Base-by-base conservation (phyloP, 23 red algal species). In the Gracilaria gracilis region DNA sequence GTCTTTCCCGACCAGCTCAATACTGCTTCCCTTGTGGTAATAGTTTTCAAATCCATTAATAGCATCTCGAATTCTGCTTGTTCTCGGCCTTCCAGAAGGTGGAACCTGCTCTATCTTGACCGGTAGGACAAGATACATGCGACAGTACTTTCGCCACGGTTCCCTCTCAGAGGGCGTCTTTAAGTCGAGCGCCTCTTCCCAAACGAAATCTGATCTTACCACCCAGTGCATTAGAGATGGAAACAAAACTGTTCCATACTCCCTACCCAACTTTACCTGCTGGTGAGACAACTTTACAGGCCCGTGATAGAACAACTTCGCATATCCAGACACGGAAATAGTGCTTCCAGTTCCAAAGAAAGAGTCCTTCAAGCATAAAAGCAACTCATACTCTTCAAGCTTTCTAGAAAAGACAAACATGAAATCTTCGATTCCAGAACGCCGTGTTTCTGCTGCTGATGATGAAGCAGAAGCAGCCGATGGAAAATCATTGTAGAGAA, bases 361-460 rank as follows among this genome's bases (percentile, higher is more conserved):
- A 35, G 58, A 33, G 9, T 80, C 87, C 67, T 39, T 51, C 24
- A 90, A 36, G 31, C 53, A 79, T 12, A 82, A 31, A 25, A 78
- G 44, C 24, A 42, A 48, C 15, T 92, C 89, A 42, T 77, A 23
- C 0, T 75, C 14, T 27, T 14, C 20, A 62, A 92, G 80, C 49
- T 75, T 84, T 61, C 61, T 27, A 74, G 78, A 83, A 55, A 92
- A 84, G 3, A 92, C 38, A 44, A 92, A 77, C 24, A 92, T 29
- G 67, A 92, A 84, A 50, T 92, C 89, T 59, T 84, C 80, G 47
- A 92, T 46, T 7, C 89, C 89, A 32, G 33, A 21, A 44, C 71
- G 57, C 23, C 59, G 42, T 47, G 39, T 25, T 57, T 34, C 25
- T 73, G 28, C 67, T n/a, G n/a, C n/a, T 23, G 38, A 13, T 32